Base-by-base conservation (phyloP, 768 basidiomycete genomes). In the Agaricus subrufescens region DNA sequence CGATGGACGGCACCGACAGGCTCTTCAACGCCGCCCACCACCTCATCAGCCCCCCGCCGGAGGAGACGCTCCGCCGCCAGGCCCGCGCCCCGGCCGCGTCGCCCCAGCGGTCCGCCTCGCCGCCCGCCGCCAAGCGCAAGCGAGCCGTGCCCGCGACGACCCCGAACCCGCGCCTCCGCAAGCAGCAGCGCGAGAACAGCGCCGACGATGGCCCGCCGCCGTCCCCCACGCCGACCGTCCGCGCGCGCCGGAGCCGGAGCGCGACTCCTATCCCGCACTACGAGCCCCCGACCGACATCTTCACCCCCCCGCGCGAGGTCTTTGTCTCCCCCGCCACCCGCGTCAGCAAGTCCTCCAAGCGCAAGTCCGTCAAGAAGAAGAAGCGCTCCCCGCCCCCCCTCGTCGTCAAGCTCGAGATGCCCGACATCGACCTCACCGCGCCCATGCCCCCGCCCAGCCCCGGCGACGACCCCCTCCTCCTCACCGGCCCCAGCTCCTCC, bases 401-500 rank as follows among this genome's bases (percentile, higher is more conserved):
- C 30, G 53, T 61, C 11, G 63, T 83, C 56, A 91, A 91, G 76
- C 80, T 73, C 55, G 88, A 91, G 62, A 77, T 80, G 3, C 87
- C 87, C 0, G 80, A 81, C 15, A 73, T 89, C 59, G 81, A 88
- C 62, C 68, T 87, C 29, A 75, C 66, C 47, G 73, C 65, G 12
- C 84, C 84, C 3, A 75, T 83, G 62, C 83, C 86, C 7, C 90
- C 89, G 0, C 75, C 87, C 0, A 88, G 86, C 52, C 89, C 89
- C 2, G 81, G 81, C 0, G 89, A 91, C 38, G 89, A 91, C 62
- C 89, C 89, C 0, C 67, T 91, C 0, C 71, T 91, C 2, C 73
- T 91, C 29, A 77, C 75, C 45, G 82, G 76, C 3, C 47, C 50
- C 31, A 62, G 65, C 40, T 69, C 63, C 10, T 67, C 63, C 46